Evolutionary conservation across 768 basidiomycete species (phyloP), one percentile per base, ranked within the genome.

Genomic region (Russula sp.): DNA sequence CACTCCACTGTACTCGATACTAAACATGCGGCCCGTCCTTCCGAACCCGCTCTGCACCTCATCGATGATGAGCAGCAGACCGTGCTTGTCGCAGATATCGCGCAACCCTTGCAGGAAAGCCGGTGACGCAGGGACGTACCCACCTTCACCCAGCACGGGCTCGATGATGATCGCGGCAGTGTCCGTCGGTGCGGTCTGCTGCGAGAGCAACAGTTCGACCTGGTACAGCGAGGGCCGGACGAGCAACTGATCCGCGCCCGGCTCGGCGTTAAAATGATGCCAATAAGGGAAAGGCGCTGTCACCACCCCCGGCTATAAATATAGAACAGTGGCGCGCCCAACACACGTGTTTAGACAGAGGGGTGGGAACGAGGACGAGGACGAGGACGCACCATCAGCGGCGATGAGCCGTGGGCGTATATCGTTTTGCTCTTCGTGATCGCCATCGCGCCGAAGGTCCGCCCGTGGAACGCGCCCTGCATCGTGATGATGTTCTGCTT

Each of bases 131-230:
- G 91, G 86, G 16, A 97, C 90, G 73, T 98, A 98, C 1, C 96
- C 96, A 39, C 96, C 96, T 73, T 98, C 96, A 29, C 94, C 95
- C 35, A 98, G 79, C 1, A 98, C 87, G 45, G 96, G 90, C 77
- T 98, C 96, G 45, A 98, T 74, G 65, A 98, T 75, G 69, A 98
- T 87, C n/a, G 93, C 94, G 2, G 95, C 93, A 0, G 93, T 95
- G 71, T 98, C 95, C 5, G 75, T 73, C 0, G 94, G 90, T 1
- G 86, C 79, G 7, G 86, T 87, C 72, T 94, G 91, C 72, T 98
- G 95, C 53, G 76, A 75, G 61, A 88, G 75, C 13, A 96, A 70
- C 14, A 97, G 80, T 58, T 92, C 86, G 20, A 98, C 80, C 71
- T 95, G 90, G 73, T 88, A 86, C 16, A 93, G 78, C 20, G 87